Evolutionary conservation across 1,284 basidiomycete species (phyloP).

Genomic region (Boletus sp.): DNA sequence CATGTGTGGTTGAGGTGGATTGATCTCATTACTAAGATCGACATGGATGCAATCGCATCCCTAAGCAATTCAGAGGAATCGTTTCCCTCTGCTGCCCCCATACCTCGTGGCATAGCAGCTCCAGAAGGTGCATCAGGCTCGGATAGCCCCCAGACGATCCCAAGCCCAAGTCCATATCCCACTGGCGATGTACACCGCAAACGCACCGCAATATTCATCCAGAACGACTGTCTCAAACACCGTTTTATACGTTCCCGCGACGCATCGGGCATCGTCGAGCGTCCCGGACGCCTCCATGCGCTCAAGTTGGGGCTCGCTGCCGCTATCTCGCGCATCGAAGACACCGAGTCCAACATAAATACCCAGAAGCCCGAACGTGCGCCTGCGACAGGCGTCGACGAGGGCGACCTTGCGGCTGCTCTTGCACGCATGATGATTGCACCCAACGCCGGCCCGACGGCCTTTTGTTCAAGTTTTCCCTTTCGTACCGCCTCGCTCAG

Average conservation of each 20-base stretch:
- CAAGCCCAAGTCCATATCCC: neutral
- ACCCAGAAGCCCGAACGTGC: neutral
- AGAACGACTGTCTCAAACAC: conserved; percentile 71
- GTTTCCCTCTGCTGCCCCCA: neutral
- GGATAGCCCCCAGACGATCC: neutral
- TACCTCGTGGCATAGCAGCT: neutral
- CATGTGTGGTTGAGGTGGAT: no score
- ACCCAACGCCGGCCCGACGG: neutral
- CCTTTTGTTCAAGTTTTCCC: conserved; percentile 8
- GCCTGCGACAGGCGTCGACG: conserved; percentile 36
- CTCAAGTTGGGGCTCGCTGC: conserved; percentile 77
- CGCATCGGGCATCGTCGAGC: conserved; percentile 73
- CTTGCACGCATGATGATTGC: conserved; percentile 54
- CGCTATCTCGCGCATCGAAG: conserved; percentile 70
- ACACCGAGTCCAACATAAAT: neutral
- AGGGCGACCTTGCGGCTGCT: conserved; percentile 45
- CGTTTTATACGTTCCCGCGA: conserved; percentile 75
- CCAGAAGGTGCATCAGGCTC: neutral
- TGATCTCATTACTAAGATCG: no score
- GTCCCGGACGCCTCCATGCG: conserved; percentile 85
- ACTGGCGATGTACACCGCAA: conserved; percentile 5
- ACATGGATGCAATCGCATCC: no score
- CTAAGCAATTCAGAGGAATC: no score
- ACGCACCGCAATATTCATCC: conserved; percentile 42
- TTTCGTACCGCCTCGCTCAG: conserved; percentile 31